Evolutionary conservation across 108 stramenopile species (phyloP).

Genomic region (Skeletonema grethae): DNA sequence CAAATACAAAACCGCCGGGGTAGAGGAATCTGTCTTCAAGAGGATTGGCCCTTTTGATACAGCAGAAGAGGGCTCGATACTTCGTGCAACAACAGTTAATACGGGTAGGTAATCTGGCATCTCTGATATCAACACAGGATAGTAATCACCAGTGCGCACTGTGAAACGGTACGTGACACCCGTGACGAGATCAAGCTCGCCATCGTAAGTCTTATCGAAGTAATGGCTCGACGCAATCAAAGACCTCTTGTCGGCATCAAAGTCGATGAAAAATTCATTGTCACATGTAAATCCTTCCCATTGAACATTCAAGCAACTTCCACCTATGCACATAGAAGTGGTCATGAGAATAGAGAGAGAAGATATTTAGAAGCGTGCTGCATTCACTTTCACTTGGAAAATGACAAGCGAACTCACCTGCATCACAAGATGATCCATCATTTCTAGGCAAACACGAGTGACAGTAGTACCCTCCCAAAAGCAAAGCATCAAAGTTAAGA

Average conservation of each 20-base stretch:
- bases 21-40: neutral
- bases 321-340: constrained; percentile 10
- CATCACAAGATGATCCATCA: constrained; percentile 26
- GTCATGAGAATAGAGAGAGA: neutral
- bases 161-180: constrained; percentile 10
- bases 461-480: constrained; percentile 60
- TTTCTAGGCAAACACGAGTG: constrained; percentile 43
- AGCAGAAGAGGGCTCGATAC: neutral
- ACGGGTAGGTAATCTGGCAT: constrained; percentile 3
- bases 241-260: neutral
- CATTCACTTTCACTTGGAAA: neutral
- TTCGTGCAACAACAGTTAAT: neutral
- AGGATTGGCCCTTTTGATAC: constrained; percentile 7
- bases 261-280: constrained; percentile 37
- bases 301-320: constrained; percentile 34
- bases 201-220: neutral
- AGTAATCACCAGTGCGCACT: neutral
- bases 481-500: constrained; percentile 57
- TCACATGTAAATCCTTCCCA: constrained; percentile 53
- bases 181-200: neutral
- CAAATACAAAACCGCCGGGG: neutral
- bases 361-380: neutral
- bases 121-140: neutral
- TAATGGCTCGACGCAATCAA: neutral
- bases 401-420: neutral